Evolutionary conservation across 2,329 filamentous ascomycete species (phyloP), one percentile per base, ranked within the genome.

Genomic region (Cladosporium sp.): DNA sequence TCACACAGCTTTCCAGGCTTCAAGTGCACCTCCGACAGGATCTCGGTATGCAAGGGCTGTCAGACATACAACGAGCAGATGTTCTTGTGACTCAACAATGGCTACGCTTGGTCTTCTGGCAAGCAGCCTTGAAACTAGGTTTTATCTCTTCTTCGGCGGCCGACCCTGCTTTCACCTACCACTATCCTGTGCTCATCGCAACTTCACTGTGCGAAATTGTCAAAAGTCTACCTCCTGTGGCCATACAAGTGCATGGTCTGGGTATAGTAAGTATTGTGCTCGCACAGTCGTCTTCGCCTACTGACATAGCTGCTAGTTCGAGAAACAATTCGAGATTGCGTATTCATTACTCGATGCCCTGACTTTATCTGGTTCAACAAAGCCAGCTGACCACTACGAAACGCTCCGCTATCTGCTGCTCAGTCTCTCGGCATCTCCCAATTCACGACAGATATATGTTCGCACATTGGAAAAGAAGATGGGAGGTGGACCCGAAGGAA

Each of bases 311-410:
- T 6, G 4, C 22, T 22, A 57, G 54, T 63, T 63, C 24, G 61
- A 63, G 37, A 63, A 63, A 35, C 57, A 61, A 36, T 63, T 63
- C 25, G 61, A 63, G 20, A 63, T 63, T 12, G 60, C 58, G 1
- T 63, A 62, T 22, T 61, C 59, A 1, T 37, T 63, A 4, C 52
- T 63, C 12, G 61, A 63, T 15, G 57, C 60, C 3, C 32, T 62
- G 15, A 59, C 49, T 2, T 42, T 63, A 4, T 62, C 58, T 4
- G 56, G 42, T 9, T 44, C 36, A 2, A 50, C 55, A 3, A 52
- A 58, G 25, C 40, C 52, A 4, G 15, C 54, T 2, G 32, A 59
- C 6, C 60, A 63, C 17, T 60, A 63, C 36, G 60, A 62, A n/a
- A 53, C 37, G 2, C 57, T 63, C 4, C 58, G 58, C 3, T 60